Evolutionary conservation across 805 yeast genomes (phyloP).

Genomic region (Starmerella cellae): DNA sequence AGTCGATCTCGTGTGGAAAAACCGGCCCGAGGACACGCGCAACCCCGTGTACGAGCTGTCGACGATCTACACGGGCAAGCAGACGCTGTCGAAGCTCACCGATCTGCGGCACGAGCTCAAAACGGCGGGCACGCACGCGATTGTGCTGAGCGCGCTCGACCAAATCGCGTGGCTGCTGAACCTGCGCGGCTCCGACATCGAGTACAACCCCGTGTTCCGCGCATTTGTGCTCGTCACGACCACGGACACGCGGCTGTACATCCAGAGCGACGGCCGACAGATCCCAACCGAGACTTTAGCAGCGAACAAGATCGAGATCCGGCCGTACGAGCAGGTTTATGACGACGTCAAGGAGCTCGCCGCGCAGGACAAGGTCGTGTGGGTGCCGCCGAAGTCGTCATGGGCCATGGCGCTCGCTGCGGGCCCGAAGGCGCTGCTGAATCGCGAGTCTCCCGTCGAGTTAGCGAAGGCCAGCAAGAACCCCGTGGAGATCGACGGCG

Average conservation of each 20-base stretch:
- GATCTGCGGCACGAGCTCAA: slow-evolving; percentile 28
- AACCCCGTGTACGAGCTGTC: slow-evolving; percentile 41
- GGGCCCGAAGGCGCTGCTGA: slow-evolving; percentile 29
- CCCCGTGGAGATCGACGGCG: slow-evolving; percentile 53
- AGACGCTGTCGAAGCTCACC: slow-evolving; percentile 42
- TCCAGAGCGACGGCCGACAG: slow-evolving; percentile 19
- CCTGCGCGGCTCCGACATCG: slow-evolving; percentile 70
- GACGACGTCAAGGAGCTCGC: slow-evolving; percentile 32
- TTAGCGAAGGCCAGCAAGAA: slow-evolving; percentile 68
- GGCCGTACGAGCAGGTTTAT: slow-evolving; percentile 48
- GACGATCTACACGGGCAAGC: slow-evolving; percentile 50
- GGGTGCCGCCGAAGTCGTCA: slow-evolving; percentile 45
- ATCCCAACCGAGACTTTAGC: slow-evolving; percentile 19
- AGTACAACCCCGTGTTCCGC: slow-evolving; percentile 77
- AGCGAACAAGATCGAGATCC: slow-evolving; percentile 37
- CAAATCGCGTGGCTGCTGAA: slow-evolving; percentile 88
- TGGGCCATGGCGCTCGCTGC: slow-evolving; percentile 55
- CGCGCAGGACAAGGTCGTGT: slow-evolving; percentile 27
- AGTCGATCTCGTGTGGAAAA: slow-evolving; percentile 66
- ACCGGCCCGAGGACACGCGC: slow-evolving; percentile 47
- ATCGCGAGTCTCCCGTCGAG: slow-evolving; percentile 47
- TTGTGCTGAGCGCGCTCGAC: slow-evolving; percentile 63
- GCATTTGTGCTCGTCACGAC: slow-evolving; percentile 43
- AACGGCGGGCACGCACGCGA: slow-evolving; percentile 28
- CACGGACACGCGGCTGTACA: slow-evolving; percentile 36